Percentiles rank a stretch among this genome's conserved stretches.
These are phyloP conservation scores for Aquanectria penicillioides DNA, from an alignment of 2,329 filamentous ascomycete species.

Conservation along the genomic window DNA sequence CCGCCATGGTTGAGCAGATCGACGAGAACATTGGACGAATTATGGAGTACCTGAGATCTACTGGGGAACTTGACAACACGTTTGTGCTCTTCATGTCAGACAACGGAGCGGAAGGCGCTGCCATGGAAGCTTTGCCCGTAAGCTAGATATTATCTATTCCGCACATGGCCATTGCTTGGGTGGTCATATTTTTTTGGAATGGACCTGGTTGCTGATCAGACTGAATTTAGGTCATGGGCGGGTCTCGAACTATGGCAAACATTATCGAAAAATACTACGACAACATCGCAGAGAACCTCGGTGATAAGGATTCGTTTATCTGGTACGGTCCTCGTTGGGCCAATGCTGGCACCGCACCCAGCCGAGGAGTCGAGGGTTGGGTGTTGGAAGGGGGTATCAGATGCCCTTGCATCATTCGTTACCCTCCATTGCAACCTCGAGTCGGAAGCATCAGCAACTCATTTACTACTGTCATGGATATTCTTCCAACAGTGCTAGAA, in stretches of 20 bases:
- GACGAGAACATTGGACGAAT: conserved; percentile 61
- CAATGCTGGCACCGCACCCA: conserved; percentile 49
- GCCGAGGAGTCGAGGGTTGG: conserved; percentile 48
- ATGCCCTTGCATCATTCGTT: conserved; percentile 35
- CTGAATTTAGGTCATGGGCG: too few relatives aligned
- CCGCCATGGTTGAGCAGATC: conserved; percentile 64
- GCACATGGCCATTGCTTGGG: too few relatives aligned
- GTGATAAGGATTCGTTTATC: conserved; percentile 65
- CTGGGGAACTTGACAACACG: conserved; percentile 62
- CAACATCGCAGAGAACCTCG: conserved; percentile 62
- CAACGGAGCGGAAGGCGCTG: conserved; percentile 64
- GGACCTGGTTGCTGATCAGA: too few relatives aligned
- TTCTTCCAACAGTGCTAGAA: conserved; percentile 59
- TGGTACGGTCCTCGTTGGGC: conserved; percentile 71
- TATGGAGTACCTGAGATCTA: conserved; percentile 56
- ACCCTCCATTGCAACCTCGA: conserved; percentile 47
- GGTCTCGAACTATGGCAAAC: conserved; percentile 22
- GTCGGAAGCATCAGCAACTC: conserved; percentile 44
- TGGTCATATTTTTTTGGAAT: too few relatives aligned
- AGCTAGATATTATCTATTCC: too few relatives aligned
- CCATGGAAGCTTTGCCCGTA: conserved; percentile 68
- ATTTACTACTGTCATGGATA: conserved; percentile 58
- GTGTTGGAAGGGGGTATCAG: conserved; percentile 42
- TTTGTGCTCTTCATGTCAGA: conserved; percentile 65
- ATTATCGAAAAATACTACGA: conserved; percentile 56